These are phyloP conservation scores for Penicillium robsamsonii DNA, from an alignment of 495 filamentous ascomycete genomes.

Conservation along the genomic window DNA sequence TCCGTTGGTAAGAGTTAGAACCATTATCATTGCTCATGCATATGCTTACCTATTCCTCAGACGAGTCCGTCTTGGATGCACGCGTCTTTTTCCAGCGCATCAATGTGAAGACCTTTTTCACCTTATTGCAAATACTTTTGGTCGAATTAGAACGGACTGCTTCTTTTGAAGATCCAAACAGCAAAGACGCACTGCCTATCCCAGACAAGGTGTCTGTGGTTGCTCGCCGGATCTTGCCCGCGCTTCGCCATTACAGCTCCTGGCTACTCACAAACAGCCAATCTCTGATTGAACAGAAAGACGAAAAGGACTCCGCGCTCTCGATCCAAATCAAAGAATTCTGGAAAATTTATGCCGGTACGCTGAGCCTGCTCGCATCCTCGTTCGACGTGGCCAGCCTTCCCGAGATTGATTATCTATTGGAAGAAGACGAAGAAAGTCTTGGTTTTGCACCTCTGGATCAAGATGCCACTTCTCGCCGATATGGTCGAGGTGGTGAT, in stretches of 20 bases:
- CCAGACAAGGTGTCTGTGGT: conserved; percentile 60
- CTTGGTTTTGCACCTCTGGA: conserved; percentile 70
- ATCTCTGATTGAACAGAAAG: conserved; percentile 50
- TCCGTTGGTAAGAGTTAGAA: conserved; percentile 54
- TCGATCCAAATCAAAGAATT: conserved; percentile 61
- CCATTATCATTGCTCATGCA: conserved; percentile 4
- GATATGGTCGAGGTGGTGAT: conserved; percentile 46
- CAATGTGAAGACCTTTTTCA: conserved; percentile 79
- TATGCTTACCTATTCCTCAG: conserved; percentile 32
- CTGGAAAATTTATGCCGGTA: conserved; percentile 70
- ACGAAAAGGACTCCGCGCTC: conserved; percentile 56
- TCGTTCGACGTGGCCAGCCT: conserved; percentile 58
- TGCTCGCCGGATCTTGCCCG: conserved; percentile 64
- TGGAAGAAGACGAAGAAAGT: conserved; percentile 75
- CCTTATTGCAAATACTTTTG: conserved; percentile 70
- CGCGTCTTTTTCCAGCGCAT: conserved; percentile 73
- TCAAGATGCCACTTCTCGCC: conserved; percentile 46
- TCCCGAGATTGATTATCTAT: conserved; percentile 61
- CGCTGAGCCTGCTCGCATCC: conserved; percentile 60
- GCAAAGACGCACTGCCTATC: conserved; percentile 30
- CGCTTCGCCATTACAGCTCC: conserved; percentile 68
- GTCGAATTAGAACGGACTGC: conserved; percentile 61
- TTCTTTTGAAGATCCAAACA: conserved; percentile 42
- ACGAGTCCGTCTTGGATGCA: conserved; percentile 47
- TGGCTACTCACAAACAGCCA: conserved; percentile 61